Base-by-base conservation (phyloP, 768 basidiomycete genomes). In the Serendipita sp. region DNA sequence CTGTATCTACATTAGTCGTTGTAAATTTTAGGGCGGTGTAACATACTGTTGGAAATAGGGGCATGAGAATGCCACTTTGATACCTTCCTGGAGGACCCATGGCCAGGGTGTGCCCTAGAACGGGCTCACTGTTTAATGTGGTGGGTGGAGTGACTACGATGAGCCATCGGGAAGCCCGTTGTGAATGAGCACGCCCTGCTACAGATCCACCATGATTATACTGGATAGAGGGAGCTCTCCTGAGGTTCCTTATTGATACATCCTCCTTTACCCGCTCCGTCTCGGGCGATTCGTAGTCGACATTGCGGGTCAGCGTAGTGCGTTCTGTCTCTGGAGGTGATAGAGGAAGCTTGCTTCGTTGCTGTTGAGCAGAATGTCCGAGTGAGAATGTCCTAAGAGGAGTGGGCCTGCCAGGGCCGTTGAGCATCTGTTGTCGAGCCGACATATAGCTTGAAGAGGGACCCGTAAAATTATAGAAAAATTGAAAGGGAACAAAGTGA, bases 61-160 rank as follows among this genome's bases (percentile, higher is more conserved):
- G 86, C 82, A 90, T 84, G 23, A 89, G 73, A 23, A 86, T 76
- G 16, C 88, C 88, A 68, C 85, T 83, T 36, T 82, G 77, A 51
- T 88, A 73, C 28, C 88, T 80, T 64, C 82, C 77, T 28, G 77
- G 74, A 30, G 85, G 84, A 0, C 85, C 85, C 18, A 76, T 77
- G 8, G 81, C 79, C 23, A 85, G 70, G 0, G 83, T 82, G 63
- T 82, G 78, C 0, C 84, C 83, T 16, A 84, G 76, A 15, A 78
- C 79, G 70, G 83, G 83, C 67, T 85, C 81, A 45, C 81, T 78
- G 1, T 78, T 73, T 63, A 89, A 76, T 35, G 81, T 77, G 11
- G 76, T 64, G 32, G 88, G 85, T 44, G 88, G 88, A 44, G 85
- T 73, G 28, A 89, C 80, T 44, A 89, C 78, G 16, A 90, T 76